Conservation (phyloP, 2,329 filamentous ascomycete genomes). For the Verticillium dahliae region DNA sequence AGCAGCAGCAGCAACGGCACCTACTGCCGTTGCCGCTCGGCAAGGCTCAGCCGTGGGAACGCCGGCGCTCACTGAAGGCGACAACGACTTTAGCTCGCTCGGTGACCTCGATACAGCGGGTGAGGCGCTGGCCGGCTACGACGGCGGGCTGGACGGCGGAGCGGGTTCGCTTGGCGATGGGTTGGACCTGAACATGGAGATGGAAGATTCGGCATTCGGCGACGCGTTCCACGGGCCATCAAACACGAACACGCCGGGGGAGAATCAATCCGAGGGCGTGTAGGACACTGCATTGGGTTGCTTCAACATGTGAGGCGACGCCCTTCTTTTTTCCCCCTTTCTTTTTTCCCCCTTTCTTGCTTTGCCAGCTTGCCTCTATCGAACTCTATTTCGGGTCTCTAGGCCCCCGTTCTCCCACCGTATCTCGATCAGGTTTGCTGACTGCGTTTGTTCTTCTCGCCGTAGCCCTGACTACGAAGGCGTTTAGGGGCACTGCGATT, state of each 20-base stretch:
- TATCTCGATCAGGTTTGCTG: neutral
- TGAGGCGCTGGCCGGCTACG: constrained; percentile 63
- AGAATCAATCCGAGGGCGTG: constrained; percentile 11
- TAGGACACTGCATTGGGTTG: constrained; percentile 1
- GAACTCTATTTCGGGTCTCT: neutral
- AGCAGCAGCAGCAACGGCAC: constrained; percentile 5
- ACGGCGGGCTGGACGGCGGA: constrained; percentile 36
- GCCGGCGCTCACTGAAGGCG: constrained; percentile 32
- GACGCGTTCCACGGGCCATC: constrained; percentile 70
- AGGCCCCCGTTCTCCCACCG: neutral
- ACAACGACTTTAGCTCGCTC: constrained; percentile 58
- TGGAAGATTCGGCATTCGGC: constrained; percentile 77
- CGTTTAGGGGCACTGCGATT: neutral
- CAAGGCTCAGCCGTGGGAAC: constrained; percentile 36
- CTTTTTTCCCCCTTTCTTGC: no score
- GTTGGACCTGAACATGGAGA: constrained; percentile 56
- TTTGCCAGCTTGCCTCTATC: neutral
- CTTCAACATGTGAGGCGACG: neutral
- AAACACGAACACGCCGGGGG: constrained; percentile 26
- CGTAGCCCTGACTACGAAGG: neutral
- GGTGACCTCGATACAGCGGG: constrained; percentile 65
- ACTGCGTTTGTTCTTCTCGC: neutral
- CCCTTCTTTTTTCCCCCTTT: neutral
- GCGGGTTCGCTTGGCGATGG: constrained; percentile 46
- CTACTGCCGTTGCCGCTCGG: constrained; percentile 21